phyloP scores from a whole-genome alignment of 2,329 filamentous ascomycete species.

The Cladosporium sp. region DNA sequence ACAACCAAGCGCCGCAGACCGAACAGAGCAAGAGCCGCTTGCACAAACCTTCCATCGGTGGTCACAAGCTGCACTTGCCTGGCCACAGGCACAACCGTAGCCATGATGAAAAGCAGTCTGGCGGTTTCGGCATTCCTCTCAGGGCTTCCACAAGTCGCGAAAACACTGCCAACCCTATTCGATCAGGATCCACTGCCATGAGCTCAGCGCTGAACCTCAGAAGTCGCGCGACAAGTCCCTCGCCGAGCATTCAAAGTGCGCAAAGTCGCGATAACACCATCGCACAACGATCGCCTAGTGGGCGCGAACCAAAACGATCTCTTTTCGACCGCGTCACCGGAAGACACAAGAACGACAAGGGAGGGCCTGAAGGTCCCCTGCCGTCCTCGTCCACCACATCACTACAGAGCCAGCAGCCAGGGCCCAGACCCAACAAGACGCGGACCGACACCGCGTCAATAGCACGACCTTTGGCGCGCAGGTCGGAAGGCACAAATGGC shows the following conservation, averaged over 20 bases:
- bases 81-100: constrained; percentile 68
- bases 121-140: constrained; percentile 53
- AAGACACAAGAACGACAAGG: constrained; percentile 46
- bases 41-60: constrained; percentile 48
- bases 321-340: constrained; percentile 56
- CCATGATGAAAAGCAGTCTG: constrained; percentile 56
- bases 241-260: constrained; percentile 70
- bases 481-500: constrained; percentile 24
- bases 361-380: constrained; percentile 40
- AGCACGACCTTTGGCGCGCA: constrained; percentile 27
- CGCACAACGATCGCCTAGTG: constrained; percentile 58
- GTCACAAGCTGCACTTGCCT: constrained; percentile 62
- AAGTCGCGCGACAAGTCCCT: constrained; percentile 75
- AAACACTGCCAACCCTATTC: constrained; percentile 61
- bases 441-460: constrained; percentile 29
- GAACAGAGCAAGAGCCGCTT: constrained; percentile 36
- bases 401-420: constrained; percentile 39
- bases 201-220: constrained; percentile 53
- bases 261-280: constrained; percentile 47
- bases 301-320: constrained; percentile 49
- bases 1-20: constrained; percentile 8
- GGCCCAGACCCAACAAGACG: constrained; percentile 23
- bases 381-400: constrained; percentile 43
- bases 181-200: constrained; percentile 48
- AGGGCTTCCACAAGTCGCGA: constrained; percentile 76